Evolutionary conservation across 2,329 filamentous ascomycete species (phyloP), one percentile per base, ranked within the genome.

Genomic region (Eutypella sp.): DNA sequence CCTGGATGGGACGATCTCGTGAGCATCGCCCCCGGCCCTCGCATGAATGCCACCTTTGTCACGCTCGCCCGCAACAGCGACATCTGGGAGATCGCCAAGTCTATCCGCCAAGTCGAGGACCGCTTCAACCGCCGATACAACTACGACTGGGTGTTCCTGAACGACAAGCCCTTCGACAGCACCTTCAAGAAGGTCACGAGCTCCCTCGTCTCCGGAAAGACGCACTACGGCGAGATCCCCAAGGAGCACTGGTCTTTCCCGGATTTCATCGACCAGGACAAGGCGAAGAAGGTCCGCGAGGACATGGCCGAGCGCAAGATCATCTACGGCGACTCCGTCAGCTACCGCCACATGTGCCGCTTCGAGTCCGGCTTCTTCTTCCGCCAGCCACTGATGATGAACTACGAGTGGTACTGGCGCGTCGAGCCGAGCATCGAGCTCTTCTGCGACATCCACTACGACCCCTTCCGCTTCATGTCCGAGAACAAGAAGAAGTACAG

Each of bases 361-460:
- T 99, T 96, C 65, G 93, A 99, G 71, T 97, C 92, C 7, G 93
- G 93, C 33, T 99, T 99, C 78, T 99, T 99, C 79, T 99, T 97
- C 82, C 89, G 87, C 50, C 93, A 99, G 67, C 80, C 82, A 24
- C 73, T 96, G 56, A 91, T 99, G 88, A 72, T 88, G 67, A 90
- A 97, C 66, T 99, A 95, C 70, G 93, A 99, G 65, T 99, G 89
- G 81, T 99, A 99, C 79, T 99, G 93, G 93, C 89, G 95, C 57
- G 93, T 99, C 13, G 93, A 99, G 77, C 93, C 93, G 58, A 93
- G 88, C 69, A 84, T 99, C 64, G 88, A 97, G 74, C 85, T 99
- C 51, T 96, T 82, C 78, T 99, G 93, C 71, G 93, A 99, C 64
- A 79, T 99, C 61, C 79, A 89, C 68, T 95, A 95, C 68, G 93